phyloP scores from a whole-genome alignment of 768 basidiomycete species.

The Amanita brunnescens region DNA sequence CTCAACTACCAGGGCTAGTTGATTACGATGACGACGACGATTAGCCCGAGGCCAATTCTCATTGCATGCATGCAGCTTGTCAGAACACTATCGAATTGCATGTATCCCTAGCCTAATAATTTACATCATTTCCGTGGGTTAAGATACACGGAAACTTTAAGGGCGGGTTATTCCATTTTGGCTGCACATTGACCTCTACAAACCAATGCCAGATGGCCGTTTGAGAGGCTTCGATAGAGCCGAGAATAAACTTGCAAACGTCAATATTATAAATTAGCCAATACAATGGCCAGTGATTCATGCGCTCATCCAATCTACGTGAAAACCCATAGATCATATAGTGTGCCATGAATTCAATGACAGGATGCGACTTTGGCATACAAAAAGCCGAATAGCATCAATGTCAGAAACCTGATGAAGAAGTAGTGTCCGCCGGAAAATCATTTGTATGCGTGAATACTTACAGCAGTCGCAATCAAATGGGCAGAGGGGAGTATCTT shows the following conservation, averaged over 20 bases:
- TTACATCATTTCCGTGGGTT: not conserved
- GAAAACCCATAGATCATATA: not conserved
- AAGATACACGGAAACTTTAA: not conserved
- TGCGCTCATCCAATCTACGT: not conserved
- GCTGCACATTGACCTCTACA: conserved; percentile 57
- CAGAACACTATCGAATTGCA: conserved; percentile 14
- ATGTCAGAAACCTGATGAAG: conserved; percentile 15
- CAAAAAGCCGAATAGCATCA: not conserved
- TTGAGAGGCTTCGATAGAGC: conserved; percentile 54
- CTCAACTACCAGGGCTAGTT: conserved; percentile 26
- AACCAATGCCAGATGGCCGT: conserved; percentile 32
- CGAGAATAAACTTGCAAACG: conserved; percentile 11
- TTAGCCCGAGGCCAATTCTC: conserved; percentile 10
- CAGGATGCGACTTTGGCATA: not conserved
- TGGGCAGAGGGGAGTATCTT: conserved; percentile 79
- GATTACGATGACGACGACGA: conserved; percentile 59
- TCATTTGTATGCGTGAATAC: conserved; percentile 17
- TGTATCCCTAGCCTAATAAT: conserved; percentile 15
- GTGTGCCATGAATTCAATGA: too few species aligned
- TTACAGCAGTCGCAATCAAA: conserved; percentile 87
- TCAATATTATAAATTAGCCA: not conserved
- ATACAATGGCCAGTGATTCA: not conserved
- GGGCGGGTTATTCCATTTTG: conserved; percentile 28
- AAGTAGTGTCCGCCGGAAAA: not conserved
- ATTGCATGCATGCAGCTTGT: not conserved